phyloP scores from a whole-genome alignment of 2,329 filamentous ascomycete species.

The Xylariaceae sp. region DNA sequence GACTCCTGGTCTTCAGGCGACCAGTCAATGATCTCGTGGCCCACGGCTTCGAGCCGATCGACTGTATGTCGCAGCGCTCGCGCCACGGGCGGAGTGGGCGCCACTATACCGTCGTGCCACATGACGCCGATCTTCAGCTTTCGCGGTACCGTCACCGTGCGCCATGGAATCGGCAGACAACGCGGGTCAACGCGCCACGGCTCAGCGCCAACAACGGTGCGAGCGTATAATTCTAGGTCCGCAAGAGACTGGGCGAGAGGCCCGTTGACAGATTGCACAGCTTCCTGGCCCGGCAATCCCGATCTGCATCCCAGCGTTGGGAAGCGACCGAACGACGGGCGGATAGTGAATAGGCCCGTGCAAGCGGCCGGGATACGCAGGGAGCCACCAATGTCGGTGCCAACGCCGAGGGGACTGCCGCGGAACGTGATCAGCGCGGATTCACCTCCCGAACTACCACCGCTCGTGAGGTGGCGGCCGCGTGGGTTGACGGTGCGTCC shows the following conservation, averaged over 20 bases:
- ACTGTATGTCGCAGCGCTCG: slow-evolving; percentile 49
- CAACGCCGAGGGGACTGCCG: slow-evolving; percentile 54
- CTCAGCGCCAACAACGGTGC: slow-evolving; percentile 44
- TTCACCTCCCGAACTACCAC: slow-evolving; percentile 66
- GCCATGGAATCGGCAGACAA: slow-evolving; percentile 58
- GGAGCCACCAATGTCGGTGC: slow-evolving; percentile 33
- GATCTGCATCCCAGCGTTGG: slow-evolving; percentile 51
- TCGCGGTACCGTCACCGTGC: slow-evolving; percentile 29
- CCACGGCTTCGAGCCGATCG: slow-evolving; percentile 39
- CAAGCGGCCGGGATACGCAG: slow-evolving; percentile 33
- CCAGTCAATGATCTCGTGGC: slow-evolving; percentile 52
- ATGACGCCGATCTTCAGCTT: slow-evolving; percentile 57
- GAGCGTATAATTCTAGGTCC: slow-evolving; percentile 54
- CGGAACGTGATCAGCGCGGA: slow-evolving; percentile 56
- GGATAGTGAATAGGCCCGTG: slow-evolving; percentile 28
- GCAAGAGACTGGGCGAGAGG: slow-evolving; percentile 54
- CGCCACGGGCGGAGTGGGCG: slow-evolving; percentile 61
- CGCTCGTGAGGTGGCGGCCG: slow-evolving; percentile 56
- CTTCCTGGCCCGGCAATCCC: slow-evolving; percentile 62
- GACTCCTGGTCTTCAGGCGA: slow-evolving; percentile 41
- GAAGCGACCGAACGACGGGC: slow-evolving; percentile 52
- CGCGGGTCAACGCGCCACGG: slow-evolving; percentile 57
- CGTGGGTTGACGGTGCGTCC: slow-evolving; percentile 60
- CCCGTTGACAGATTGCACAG: slow-evolving; percentile 60
- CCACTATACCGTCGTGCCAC: slow-evolving; percentile 61